Evolutionary conservation across 169 alveolate species (phyloP), one percentile per base, ranked within the genome.

Genomic region (Eimeria acervulina): DNA sequence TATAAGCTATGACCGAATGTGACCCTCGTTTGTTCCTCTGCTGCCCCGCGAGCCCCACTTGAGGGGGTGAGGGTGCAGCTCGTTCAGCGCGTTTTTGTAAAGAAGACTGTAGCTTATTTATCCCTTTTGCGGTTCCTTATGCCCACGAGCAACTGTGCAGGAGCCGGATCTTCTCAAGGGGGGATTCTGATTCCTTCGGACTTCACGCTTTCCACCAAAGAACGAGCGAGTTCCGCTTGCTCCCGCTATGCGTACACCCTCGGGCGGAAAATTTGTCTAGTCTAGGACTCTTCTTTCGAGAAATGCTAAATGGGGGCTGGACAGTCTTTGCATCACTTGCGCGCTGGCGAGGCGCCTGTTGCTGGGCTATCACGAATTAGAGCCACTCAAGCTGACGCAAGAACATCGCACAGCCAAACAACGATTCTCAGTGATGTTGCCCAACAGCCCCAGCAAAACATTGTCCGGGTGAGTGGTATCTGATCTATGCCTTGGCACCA

Each of bases 271-370:
- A 36, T 72, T 19, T 19, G 15, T 13, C 5, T 17, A 36, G 26
- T 36, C 15, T 36, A 36, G 52, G 42, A 66, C 40, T 21, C 26
- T 28, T 28, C 63, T 42, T n/a, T 44, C 40, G 38, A 78, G 63
- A 78, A 78, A 87, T 44, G 83, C 44, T 87, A 59, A 44, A 87
- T 87, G 93, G 93, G 93, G 93, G 93, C 93, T 21, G 42, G 70
- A 40, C 93, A 87, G 61, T 87, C 93, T 33, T 47, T 87, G 33
- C 66, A 55, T 63, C 93, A 59, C 59, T 26, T 55, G 78, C 52
- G 93, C 83, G 81, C 83, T 36, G 83, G 93, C 40, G 93, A 87
- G 7, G 63, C 81, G 31, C 78, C 93, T 38, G 78, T 40, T 1
- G 61, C 63, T 26, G 70, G 81, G 17, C 78, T 87, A 0, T 87